Evolutionary conservation across 2,329 filamentous ascomycete species (phyloP).

Genomic region (Fusarium longipes): DNA sequence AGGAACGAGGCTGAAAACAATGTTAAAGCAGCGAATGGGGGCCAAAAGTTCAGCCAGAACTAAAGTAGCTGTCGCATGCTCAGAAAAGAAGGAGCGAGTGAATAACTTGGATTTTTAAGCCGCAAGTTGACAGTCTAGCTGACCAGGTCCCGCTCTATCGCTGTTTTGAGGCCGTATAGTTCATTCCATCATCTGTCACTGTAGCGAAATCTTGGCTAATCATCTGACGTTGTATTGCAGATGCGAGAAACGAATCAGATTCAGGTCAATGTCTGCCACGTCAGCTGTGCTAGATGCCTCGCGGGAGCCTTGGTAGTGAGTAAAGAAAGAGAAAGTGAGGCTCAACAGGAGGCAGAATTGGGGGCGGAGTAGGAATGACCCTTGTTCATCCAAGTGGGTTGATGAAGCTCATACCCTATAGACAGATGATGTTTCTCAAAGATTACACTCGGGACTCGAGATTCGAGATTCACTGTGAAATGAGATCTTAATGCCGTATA

Average conservation of each 20-base stretch:
- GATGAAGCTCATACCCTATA: background rate
- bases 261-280: conserved; percentile 29
- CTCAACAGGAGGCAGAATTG: conserved; percentile 32
- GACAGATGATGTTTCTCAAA: background rate
- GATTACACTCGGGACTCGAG: background rate
- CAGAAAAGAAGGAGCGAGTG: background rate
- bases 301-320: conserved; percentile 1
- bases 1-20: conserved; percentile 7
- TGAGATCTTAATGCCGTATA: background rate
- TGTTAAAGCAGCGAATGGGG: conserved; percentile 25
- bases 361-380: conserved; percentile 1
- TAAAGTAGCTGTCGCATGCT: conserved; percentile 16
- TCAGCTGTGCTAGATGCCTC: conserved; percentile 35
- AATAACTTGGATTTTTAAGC: conserved; percentile 12
- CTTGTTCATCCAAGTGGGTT: background rate
- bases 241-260: conserved; percentile 11
- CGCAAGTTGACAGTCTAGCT: background rate
- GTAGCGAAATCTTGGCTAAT: conserved; percentile 7
- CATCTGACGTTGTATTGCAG: conserved; percentile 34
- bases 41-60: conserved; percentile 15
- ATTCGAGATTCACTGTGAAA: background rate
- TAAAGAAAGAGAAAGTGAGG: conserved; percentile 19
- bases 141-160: background rate
- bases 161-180: conserved; percentile 24
- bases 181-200: background rate